Evolutionary conservation across 805 yeast genomes (phyloP).

Genomic region (Cyberlindnera saturnus): DNA sequence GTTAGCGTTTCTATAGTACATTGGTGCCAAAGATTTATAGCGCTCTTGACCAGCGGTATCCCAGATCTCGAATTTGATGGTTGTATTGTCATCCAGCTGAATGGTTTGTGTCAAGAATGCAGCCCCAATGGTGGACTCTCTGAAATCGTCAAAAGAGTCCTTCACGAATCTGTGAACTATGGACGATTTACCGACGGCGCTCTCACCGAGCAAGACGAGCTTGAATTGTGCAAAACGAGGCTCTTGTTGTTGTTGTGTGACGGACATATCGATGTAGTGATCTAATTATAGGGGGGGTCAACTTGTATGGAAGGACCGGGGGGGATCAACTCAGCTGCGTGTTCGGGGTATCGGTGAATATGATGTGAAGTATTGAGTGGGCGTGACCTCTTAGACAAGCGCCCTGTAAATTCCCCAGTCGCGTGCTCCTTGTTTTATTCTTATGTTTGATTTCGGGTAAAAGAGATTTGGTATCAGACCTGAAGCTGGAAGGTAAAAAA

Average conservation of each 20-base stretch:
- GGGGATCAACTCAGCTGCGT: no score
- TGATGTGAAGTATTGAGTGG: no score
- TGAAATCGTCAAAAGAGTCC: constrained; percentile 63
- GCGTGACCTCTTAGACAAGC: no score
- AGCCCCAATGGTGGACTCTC: constrained; percentile 82
- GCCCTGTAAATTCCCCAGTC: no score
- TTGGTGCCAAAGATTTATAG: constrained; percentile 71
- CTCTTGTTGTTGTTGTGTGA: constrained; percentile 5
- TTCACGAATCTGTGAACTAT: constrained; percentile 66
- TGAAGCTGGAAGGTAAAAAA: no score
- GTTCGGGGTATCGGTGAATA: no score
- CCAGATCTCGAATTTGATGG: constrained; percentile 75
- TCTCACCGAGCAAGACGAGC: constrained; percentile 57
- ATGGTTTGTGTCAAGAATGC: constrained; percentile 72
- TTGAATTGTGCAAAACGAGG: constrained; percentile 47
- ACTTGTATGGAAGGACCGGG: no score
- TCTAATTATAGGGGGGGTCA: not conserved
- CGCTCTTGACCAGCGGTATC: constrained; percentile 86
- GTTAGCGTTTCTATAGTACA: constrained; percentile 78
- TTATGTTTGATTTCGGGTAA: no score
- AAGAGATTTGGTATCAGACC: no score
- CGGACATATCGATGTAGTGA: constrained; percentile 2
- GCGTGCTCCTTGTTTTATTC: no score
- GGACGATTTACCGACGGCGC: constrained; percentile 66
- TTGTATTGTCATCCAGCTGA: constrained; percentile 43